Evolutionary conservation across 192 early-diverging fungal genomes (phyloP), one percentile per base, ranked within the genome.

Genomic region (Coemansia sp.): DNA sequence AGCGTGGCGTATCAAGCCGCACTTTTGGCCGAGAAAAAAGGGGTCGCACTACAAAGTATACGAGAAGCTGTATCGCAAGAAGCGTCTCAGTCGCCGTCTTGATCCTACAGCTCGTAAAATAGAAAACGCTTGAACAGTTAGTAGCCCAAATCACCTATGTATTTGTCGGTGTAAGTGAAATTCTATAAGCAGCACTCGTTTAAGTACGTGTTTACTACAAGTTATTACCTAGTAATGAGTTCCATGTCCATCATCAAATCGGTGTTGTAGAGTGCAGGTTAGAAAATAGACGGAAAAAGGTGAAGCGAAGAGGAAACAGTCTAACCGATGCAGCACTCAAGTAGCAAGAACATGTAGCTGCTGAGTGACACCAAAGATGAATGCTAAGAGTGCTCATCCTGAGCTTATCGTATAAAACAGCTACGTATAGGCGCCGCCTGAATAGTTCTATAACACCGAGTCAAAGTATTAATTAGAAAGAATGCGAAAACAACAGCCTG

Each of bases 21-120:
- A 58, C 29, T 5, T 15, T 16, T 58, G 16, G 57, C 3, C 31
- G 57, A 16, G 27, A 18, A 15, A 5, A 36, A 33, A 58, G 9
- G 6, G 24, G 29, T 16, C 12, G 3, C 7, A 18, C 57, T 18
- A 16, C 57, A 58, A 33, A 0, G 8, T 33, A 7, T 1, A 58
- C 3, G 24, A 58, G 31, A 24, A 58, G 13, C 33, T 33, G 57
- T 33, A 34, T 7, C 57, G 24, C 57, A 34, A 58, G 31, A 33
- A 58, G 57, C 57, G 24, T 1, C 16, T 58, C 31, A 13, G 31
- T 31, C 3, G 57, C 57, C 6, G 57, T 34, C 33, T 58, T 58
- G 57, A 58, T 58, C 57, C 57, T 58, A 38, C 1, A 58, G 57
- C 33, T 58, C 57, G n/a, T 13, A 31, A 58, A 36, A 58, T 58